These are phyloP conservation scores for Beauveria pseudobassiana DNA, from an alignment of 2,329 filamentous ascomycete genomes.

Conservation along the genomic window DNA sequence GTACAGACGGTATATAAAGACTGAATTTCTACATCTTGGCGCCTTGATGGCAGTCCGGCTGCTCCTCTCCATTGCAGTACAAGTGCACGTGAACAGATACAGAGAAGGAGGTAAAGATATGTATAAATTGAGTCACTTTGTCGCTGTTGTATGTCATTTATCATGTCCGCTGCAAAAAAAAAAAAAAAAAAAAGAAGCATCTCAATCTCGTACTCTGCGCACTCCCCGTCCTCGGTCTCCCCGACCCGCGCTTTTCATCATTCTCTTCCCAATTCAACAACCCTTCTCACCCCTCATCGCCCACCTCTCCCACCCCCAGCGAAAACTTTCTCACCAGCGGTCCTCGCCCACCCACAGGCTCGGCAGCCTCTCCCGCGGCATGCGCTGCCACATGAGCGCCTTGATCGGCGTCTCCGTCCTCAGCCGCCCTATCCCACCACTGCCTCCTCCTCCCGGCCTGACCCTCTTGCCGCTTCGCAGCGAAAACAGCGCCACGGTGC, in stretches of 20 bases:
- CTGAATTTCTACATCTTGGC: too few species aligned
- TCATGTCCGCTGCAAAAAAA: too few species aligned
- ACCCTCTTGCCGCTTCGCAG: constrained; percentile 27
- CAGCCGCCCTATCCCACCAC: constrained; percentile 19
- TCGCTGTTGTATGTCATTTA: too few species aligned
- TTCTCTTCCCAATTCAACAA: neutral
- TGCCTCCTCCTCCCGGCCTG: constrained; percentile 19
- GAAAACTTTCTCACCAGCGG: constrained; percentile 35
- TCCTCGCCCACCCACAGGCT: constrained; percentile 40
- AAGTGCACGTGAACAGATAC: too few species aligned
- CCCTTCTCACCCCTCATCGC: constrained; percentile 27
- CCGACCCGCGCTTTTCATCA: neutral
- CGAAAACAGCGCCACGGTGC: constrained; percentile 42
- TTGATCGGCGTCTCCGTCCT: constrained; percentile 27
- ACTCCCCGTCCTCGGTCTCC: neutral
- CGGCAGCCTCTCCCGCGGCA: constrained; percentile 35
- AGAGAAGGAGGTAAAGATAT: too few species aligned
- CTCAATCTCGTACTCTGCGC: neutral
- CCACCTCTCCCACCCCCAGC: constrained; percentile 26
- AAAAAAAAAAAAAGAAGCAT: too few species aligned
- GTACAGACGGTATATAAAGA: too few species aligned
- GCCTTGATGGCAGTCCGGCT: too few species aligned
- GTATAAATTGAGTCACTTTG: too few species aligned
- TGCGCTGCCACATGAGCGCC: constrained; percentile 37
- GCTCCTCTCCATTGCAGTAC: too few species aligned